These are phyloP conservation scores for Plasmodium vivax DNA, from an alignment of 169 alveolate species.

Conservation along the genomic window DNA sequence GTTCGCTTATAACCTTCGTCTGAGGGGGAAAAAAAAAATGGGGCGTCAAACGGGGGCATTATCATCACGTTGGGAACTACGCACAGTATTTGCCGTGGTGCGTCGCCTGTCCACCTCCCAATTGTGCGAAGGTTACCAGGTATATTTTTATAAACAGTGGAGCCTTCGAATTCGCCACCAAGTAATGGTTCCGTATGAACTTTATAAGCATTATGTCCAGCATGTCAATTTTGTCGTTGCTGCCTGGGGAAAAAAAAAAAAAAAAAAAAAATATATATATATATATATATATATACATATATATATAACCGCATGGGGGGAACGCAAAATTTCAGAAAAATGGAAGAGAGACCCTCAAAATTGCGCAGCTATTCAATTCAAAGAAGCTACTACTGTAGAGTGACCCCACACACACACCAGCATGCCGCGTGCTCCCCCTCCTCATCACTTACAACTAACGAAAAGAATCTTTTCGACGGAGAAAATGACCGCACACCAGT, in stretches of 20 bases:
- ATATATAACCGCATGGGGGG: background rate
- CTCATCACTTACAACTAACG: constrained; percentile 33
- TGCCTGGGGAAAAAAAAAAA: constrained; percentile 6
- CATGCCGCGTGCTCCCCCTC: background rate
- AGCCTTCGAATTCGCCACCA: constrained; percentile 21
- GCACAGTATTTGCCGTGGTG: background rate
- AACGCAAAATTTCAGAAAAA: background rate
- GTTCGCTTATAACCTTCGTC: constrained; percentile 74
- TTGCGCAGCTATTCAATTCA: background rate
- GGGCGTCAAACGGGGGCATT: background rate
- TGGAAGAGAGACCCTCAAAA: background rate
- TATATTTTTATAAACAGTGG: constrained; percentile 67
- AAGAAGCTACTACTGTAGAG: background rate
- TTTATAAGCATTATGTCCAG: constrained; percentile 71
- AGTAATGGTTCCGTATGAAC: constrained; percentile 46
- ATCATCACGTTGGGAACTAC: background rate
- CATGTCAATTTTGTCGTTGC: constrained; percentile 70
- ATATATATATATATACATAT: background rate
- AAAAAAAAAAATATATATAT: background rate
- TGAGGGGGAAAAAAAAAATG: background rate
- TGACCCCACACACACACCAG: background rate
- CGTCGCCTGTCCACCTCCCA: background rate
- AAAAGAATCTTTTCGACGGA: constrained; percentile 42
- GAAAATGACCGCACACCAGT: constrained; percentile 64
- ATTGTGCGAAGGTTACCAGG: constrained; percentile 16